Conservation (phyloP, 257 asterid species). For the Nicotiana undulata region DNA sequence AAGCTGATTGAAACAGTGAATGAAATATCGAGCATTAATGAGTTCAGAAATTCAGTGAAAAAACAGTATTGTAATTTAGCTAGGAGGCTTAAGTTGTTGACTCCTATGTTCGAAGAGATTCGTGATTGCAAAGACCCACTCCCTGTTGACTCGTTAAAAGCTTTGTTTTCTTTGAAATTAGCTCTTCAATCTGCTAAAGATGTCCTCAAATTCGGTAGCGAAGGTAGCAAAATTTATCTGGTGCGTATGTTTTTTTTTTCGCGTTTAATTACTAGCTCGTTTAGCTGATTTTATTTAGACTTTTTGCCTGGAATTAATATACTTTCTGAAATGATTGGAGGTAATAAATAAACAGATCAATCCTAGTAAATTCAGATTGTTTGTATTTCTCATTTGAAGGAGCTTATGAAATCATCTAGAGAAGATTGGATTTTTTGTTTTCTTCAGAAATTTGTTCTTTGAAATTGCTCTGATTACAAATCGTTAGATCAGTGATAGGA, state of each 20-base stretch:
- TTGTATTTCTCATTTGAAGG: neutral
- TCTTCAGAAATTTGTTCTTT: neutral
- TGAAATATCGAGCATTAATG: conserved; percentile 66
- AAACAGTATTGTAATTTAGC: conserved; percentile 83
- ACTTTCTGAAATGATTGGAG: neutral
- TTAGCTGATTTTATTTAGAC: neutral
- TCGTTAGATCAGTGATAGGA: neutral
- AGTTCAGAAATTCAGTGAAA: conserved; percentile 58
- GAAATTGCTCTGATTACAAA: neutral
- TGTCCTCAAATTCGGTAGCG: conserved; percentile 84
- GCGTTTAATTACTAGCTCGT: neutral
- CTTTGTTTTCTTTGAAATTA: conserved; percentile 32
- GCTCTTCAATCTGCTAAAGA: conserved; percentile 72
- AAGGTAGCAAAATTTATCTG: conserved; percentile 90
- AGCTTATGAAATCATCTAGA: neutral
- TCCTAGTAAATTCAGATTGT: neutral
- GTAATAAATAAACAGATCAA: neutral
- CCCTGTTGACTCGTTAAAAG: conserved; percentile 39
- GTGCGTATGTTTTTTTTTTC: conserved; percentile 20
- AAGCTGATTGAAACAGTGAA: conserved; percentile 48
- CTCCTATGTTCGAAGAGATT: conserved; percentile 95
- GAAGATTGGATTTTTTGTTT: neutral
- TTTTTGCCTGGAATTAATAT: neutral
- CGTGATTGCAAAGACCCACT: conserved; percentile 63
- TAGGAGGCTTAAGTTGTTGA: conserved; percentile 82